Base-by-base conservation (phyloP, 1,284 basidiomycete species). In the Ustilago trichophora region DNA sequence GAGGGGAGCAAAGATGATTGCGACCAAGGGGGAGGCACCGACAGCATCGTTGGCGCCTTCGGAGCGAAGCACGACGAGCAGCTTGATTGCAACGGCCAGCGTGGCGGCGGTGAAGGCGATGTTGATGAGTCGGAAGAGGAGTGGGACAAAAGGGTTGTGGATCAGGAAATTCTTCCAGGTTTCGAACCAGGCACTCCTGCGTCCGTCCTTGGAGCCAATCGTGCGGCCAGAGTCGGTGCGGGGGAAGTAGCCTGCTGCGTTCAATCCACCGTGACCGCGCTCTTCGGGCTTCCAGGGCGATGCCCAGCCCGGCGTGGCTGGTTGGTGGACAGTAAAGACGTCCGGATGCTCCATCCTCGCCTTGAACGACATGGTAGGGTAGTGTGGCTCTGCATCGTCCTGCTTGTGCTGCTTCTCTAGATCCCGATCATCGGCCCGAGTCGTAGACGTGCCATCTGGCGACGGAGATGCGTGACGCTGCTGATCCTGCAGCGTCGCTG, bases 51-150 rank as follows among this genome's bases (percentile, higher is more conserved):
- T 85, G 21, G 87, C 83, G 42, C 83, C 68, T 67, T 86, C 82
- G 0, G 80, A 76, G 31, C 78, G 74, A 80, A 94, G 91, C 29
- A 85, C 77, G 13, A 82, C 70, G 38, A 90, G 87, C 76, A 93
- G 90, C 46, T 86, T 86, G 62, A 92, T 88, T 2, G 91, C 91
- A 35, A 94, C 84, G 0, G 87, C 92, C 31, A 95, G 86, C 1
- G 91, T 90, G 35, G 88, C 85, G 15, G 89, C 87, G 3, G 90
- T 93, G 73, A 94, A 90, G 3, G 87, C 85, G 54, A 95, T 88
- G 77, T 94, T 94, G 81, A 90, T 86, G 62, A 91, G 85, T 54
- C 92, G 89, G 80, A 93, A 91, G 31, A 94, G 85, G 87, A 95
- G 70, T 51, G 69, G 76, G 21, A 77, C 73, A 29, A 72, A 71